Evolutionary conservation across 139 green algal species (phyloP).

Genomic region (Chlorella sorokiniana): DNA sequence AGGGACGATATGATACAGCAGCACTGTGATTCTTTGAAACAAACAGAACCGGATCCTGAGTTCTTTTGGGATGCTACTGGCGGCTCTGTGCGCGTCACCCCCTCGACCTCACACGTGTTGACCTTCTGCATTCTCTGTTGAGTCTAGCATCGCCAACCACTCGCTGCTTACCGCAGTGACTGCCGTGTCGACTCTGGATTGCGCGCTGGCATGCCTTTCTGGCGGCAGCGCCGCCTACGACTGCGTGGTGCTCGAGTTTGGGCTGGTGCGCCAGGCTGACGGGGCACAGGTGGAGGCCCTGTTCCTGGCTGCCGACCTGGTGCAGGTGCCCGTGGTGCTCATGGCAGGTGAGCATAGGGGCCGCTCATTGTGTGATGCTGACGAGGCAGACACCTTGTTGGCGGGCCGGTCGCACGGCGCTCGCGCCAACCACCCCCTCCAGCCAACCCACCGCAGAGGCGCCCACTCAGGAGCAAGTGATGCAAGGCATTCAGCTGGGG

Average conservation of each 20-base stretch:
- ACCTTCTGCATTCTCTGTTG: neutral
- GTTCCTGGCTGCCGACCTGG: neutral
- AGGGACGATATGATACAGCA: too few species aligned
- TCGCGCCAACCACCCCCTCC: neutral
- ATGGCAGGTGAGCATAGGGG: neutral
- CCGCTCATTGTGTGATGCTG: neutral
- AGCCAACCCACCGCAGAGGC: neutral
- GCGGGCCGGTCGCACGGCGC: neutral
- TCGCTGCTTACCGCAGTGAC: neutral
- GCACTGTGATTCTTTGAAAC: too few species aligned
- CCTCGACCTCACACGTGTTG: too few species aligned
- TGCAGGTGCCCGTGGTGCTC: constrained; percentile 11
- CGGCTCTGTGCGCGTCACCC: neutral
- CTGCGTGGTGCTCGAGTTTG: neutral
- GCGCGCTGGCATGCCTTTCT: neutral
- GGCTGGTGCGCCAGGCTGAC: neutral
- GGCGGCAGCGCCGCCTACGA: neutral
- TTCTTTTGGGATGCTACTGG: too few species aligned
- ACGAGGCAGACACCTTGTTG: too few species aligned
- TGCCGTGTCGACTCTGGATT: neutral
- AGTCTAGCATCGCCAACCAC: neutral
- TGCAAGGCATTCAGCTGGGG: constrained; percentile 14
- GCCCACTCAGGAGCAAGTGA: neutral
- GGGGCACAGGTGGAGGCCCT: neutral
- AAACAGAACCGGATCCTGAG: too few species aligned